Percentiles rank a stretch among this genome's conserved stretches.
These are phyloP conservation scores for Dryas octopetala DNA, from an alignment of 306 rosid genomes.

Conservation along the genomic window DNA sequence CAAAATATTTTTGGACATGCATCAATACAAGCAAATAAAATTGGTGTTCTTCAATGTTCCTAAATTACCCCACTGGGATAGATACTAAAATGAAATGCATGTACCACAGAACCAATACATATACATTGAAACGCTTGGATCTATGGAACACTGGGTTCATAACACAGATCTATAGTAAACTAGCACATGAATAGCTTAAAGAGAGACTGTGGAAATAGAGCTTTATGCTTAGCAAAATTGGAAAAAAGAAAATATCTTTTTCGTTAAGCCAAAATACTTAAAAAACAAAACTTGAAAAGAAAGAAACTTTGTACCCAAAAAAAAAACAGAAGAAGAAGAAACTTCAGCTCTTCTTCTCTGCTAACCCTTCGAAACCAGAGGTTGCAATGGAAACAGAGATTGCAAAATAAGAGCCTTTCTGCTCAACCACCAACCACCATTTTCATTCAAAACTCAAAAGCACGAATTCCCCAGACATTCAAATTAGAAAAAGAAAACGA, in stretches of 20 bases:
- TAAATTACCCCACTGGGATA: background rate
- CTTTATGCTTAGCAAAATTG: background rate
- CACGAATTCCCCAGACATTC: slow-evolving; percentile 4
- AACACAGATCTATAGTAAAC: slow-evolving; percentile 22
- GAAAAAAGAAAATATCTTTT: background rate
- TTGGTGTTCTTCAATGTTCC: slow-evolving; percentile 21
- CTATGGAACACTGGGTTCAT: slow-evolving; percentile 27
- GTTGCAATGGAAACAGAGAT: background rate
- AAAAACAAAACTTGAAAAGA: slow-evolving; percentile 11
- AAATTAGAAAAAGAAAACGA: background rate
- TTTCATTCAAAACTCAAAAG: slow-evolving; percentile 12
- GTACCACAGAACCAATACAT: background rate
- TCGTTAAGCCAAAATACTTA: background rate
- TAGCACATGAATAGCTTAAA: slow-evolving; percentile 12
- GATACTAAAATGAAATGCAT: background rate
- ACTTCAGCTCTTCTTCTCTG: slow-evolving; percentile 12
- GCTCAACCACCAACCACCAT: slow-evolving; percentile 18
- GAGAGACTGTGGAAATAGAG: slow-evolving; percentile 7
- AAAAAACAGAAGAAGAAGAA: background rate
- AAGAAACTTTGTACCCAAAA: background rate
- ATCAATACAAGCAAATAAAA: slow-evolving; percentile 9
- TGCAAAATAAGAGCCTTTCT: slow-evolving; percentile 2
- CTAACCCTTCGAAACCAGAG: background rate
- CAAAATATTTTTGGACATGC: slow-evolving; percentile 12
- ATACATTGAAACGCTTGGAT: slow-evolving; percentile 31